A percentile compares a stretch with the other conserved stretches of the same genome.
Evolutionary conservation across 768 basidiomycete genomes (phyloP).

Genomic region (Agrocybe praecox): DNA sequence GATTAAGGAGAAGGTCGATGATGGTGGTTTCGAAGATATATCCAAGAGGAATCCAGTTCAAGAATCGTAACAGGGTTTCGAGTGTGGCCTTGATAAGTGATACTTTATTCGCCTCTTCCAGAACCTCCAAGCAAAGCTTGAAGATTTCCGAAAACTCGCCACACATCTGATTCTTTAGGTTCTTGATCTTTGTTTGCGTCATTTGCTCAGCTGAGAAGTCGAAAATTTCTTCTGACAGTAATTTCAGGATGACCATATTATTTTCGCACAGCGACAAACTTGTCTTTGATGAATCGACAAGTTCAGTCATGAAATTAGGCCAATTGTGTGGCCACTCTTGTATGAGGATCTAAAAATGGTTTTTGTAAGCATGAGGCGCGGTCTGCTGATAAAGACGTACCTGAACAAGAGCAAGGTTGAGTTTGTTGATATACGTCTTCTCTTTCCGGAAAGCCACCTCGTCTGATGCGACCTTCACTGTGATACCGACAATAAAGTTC

Average conservation of each 20-base stretch:
- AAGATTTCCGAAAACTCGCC: conserved; percentile 98
- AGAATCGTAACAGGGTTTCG: conserved; percentile 92
- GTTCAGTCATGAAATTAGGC: conserved; percentile 96
- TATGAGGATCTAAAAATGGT: conserved; percentile 79
- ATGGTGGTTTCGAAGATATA: conserved; percentile 99
- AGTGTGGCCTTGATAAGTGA: conserved; percentile 93
- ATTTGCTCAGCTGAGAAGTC: conserved; percentile 98
- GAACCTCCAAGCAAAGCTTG: conserved; percentile 93
- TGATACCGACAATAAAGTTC: conserved; percentile 93
- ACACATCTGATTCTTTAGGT: conserved; percentile 97
- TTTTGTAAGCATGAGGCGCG: conserved; percentile 5
- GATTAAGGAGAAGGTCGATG: conserved; percentile 89
- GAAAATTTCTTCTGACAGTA: conserved; percentile 98
- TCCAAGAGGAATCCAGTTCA: conserved; percentile 99
- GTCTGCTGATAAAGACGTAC: conserved; percentile 40
- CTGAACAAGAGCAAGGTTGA: conserved; percentile 95
- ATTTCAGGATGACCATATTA: conserved; percentile 98
- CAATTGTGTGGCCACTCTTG: conserved; percentile 99
- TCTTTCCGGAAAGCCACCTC: conserved; percentile 87
- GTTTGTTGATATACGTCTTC: conserved; percentile 94
- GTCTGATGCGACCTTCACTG: conserved; percentile 92
- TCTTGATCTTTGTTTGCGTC: conserved; percentile 97
- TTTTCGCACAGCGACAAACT: conserved; percentile 98
- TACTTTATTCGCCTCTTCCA: conserved; percentile 96
- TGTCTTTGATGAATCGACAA: conserved; percentile 96